Base-by-base conservation (phyloP, 2,329 filamentous ascomycete genomes). In the Fusarium fracticaudum region DNA sequence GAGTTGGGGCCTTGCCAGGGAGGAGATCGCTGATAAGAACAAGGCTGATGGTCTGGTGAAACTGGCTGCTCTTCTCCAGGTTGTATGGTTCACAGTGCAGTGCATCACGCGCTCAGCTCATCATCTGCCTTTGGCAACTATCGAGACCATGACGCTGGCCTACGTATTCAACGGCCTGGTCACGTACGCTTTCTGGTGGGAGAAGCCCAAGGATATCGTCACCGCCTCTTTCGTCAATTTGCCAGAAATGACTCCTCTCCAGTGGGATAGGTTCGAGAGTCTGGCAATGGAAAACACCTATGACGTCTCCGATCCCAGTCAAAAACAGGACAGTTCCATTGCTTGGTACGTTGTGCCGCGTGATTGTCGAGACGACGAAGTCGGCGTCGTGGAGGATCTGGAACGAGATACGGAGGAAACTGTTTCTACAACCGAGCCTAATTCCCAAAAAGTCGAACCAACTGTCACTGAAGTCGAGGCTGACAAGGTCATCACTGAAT, bases 271-370 rank as follows among this genome's bases (percentile, higher is more conserved):
- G 50, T 68, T 68, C 22, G 58, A 69, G 48, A 63, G 59, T 12
- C 24, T 59, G 14, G 64, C 40, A 9, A 68, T 68, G 64, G 64
- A 59, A n/a, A 67, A 31, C 5, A 68, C 67, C 6, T 68, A 59
- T 17, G 58, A 69, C 20, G 35, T 64, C 9, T 63, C 59, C 11
- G 26, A 44, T 12, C 11, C 24, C 6, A 18, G 22, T 12, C 40
- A 64, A 18, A 53, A 69, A n/a, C 60, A 70, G 8, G 45, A 24
- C 12, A 33, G 17, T 13, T 43, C 45, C 9, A 64, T 70, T 33
- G 53, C 65, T 20, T 69, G 65, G 67, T 69, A 69, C 22, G 59
- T 70, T 9, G 65, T 70, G 18, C 45, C 67, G 6, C 64, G 59
- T 17, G 65, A 60, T 44, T 70, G 59, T 38, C 51, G 53, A 29